Percentiles rank a stretch among this genome's conserved stretches.
Conservation (phyloP, 2,329 filamentous ascomycete species). For the Arthrobotrys sinensis region DNA sequence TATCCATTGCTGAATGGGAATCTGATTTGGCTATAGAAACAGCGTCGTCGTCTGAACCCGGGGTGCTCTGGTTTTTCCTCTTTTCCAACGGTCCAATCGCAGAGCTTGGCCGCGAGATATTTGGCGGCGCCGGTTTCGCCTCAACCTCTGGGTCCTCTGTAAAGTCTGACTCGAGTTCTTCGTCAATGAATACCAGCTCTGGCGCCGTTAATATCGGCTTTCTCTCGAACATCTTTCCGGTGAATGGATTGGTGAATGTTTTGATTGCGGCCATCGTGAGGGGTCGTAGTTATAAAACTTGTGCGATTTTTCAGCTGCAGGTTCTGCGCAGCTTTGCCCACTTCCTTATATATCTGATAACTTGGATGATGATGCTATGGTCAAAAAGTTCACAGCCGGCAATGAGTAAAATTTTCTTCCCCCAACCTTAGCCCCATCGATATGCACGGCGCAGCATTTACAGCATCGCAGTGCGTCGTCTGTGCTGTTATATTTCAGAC, state of each 20-base stretch:
- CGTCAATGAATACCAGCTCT: conserved; percentile 57
- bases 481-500: conserved; percentile 24
- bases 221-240: conserved; percentile 45
- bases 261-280: conserved; percentile 49
- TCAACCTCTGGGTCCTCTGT: conserved; percentile 46
- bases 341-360: conserved; percentile 16
- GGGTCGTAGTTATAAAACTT: neutral
- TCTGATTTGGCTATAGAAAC: conserved; percentile 19
- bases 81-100: conserved; percentile 24
- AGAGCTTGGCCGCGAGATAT: conserved; percentile 31
- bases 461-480: conserved; percentile 29
- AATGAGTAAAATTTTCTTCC: neutral
- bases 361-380: neutral
- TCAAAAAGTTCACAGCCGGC: neutral
- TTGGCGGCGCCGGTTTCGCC: conserved; percentile 16
- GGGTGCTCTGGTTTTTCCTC: neutral
- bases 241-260: conserved; percentile 51
- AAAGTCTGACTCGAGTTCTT: conserved; percentile 36
- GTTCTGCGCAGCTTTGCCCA: neutral
- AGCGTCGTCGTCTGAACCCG: conserved; percentile 25
- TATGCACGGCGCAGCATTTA: conserved; percentile 22
- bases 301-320: neutral
- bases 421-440: conserved; percentile 15
- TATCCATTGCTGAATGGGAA: conserved; percentile 8
- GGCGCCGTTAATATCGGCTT: conserved; percentile 34